Percentiles rank a stretch among this genome's conserved stretches.
Conservation (phyloP, 139 green algal species). For the Nannochloris sp. region DNA sequence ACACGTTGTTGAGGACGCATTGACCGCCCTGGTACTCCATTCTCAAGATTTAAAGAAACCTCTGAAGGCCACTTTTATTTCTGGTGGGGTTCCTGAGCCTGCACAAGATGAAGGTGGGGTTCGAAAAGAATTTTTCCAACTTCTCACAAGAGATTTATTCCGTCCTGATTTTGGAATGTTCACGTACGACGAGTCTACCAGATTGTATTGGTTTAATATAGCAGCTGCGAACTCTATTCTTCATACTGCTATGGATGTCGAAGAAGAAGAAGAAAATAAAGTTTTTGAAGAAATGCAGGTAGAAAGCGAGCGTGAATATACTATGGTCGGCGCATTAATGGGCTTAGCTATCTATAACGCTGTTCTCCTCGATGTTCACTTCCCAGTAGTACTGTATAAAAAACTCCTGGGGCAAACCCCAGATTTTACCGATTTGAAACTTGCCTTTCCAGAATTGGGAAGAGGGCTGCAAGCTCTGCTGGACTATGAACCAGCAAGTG, state of each 20-base stretch:
- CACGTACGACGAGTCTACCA: slow-evolving; percentile 45
- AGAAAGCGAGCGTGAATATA: slow-evolving; percentile 53
- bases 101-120: slow-evolving; percentile 76
- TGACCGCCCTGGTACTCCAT: slow-evolving; percentile 21
- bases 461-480: slow-evolving; percentile 60
- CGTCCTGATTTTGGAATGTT: slow-evolving; percentile 79
- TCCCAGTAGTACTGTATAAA: slow-evolving; percentile 74
- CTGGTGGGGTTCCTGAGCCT: slow-evolving; percentile 56
- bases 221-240: neutral
- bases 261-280: too few relatives aligned
- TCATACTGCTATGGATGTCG: too few relatives aligned
- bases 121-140: slow-evolving; percentile 89
- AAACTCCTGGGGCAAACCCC: slow-evolving; percentile 58
- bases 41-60: slow-evolving; percentile 67
- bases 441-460: slow-evolving; percentile 47
- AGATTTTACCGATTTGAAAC: slow-evolving; percentile 42
- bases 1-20: slow-evolving; percentile 64
- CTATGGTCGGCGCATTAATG: slow-evolving; percentile 80
- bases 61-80: slow-evolving; percentile 70
- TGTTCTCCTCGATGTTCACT: slow-evolving; percentile 70
- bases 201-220: slow-evolving; percentile 73
- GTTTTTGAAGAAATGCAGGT: too few relatives aligned
- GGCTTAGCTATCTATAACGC: slow-evolving; percentile 91
- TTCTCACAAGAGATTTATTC: slow-evolving; percentile 47
- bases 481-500: slow-evolving; percentile 60